These are phyloP conservation scores for Lachnellula arida DNA, from an alignment of 2,329 filamentous ascomycete genomes.

Conservation along the genomic window DNA sequence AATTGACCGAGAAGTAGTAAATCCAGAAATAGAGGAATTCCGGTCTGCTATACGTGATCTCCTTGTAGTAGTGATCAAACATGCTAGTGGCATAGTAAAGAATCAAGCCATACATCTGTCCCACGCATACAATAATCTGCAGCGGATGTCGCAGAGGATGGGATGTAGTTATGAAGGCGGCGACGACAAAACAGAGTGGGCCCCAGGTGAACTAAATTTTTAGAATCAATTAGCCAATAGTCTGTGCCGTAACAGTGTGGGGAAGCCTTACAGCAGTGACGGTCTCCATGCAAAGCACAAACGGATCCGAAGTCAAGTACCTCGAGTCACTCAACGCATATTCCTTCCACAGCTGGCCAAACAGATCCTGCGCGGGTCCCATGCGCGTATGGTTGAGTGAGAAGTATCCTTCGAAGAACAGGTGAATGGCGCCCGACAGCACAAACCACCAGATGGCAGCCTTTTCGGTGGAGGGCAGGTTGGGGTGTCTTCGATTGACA, in stretches of 20 bases:
- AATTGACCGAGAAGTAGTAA: slow-evolving; percentile 59
- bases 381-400: slow-evolving; percentile 40
- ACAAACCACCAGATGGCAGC: slow-evolving; percentile 69
- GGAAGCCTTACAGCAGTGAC: slow-evolving; percentile 40
- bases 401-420: slow-evolving; percentile 41
- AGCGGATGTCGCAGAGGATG: slow-evolving; percentile 45
- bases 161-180: slow-evolving; percentile 40
- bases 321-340: slow-evolving; percentile 53
- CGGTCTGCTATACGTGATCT: slow-evolving; percentile 50
- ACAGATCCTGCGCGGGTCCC: slow-evolving; percentile 37
- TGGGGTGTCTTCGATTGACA: slow-evolving; percentile 48
- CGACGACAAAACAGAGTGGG: slow-evolving; percentile 50
- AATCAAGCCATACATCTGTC: slow-evolving; percentile 48
- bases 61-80: slow-evolving; percentile 43
- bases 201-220: slow-evolving; percentile 48
- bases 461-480: slow-evolving; percentile 50
- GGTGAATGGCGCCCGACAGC: slow-evolving; percentile 42
- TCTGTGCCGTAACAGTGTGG: neutral
- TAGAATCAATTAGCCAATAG: neutral
- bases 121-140: slow-evolving; percentile 38
- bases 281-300: slow-evolving; percentile 53
- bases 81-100: slow-evolving; percentile 59
- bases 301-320: slow-evolving; percentile 48
- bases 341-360: slow-evolving; percentile 55
- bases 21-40: slow-evolving; percentile 59